Evolutionary conservation across 208 protist genomes (phyloP).

Genomic region (Plasmodiophora brassicae): DNA sequence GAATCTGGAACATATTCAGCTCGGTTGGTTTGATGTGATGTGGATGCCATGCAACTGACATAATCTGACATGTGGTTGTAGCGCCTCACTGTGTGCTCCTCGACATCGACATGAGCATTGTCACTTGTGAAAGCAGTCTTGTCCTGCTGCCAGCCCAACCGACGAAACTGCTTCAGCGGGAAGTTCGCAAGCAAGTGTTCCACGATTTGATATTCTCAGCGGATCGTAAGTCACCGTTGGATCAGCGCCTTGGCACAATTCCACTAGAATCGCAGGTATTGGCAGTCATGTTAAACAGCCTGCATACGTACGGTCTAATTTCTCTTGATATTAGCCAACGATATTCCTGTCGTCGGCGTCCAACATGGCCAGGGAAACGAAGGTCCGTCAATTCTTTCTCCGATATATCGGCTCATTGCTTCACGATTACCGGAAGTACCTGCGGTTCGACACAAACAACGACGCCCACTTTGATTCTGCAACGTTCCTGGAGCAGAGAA

Average conservation of each 20-base stretch:
- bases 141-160: slow-evolving; percentile 20
- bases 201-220: not conserved
- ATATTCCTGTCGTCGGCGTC: not conserved
- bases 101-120: slow-evolving; percentile 18
- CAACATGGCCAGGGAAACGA: not conserved
- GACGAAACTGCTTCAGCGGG: not conserved
- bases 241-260: not conserved
- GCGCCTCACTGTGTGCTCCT: not conserved
- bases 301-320: not conserved
- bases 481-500: not conserved
- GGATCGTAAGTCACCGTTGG: not conserved
- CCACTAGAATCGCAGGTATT: no score
- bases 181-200: not conserved
- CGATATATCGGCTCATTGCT: slow-evolving; percentile 3
- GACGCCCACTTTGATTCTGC: slow-evolving; percentile 17
- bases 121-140: not conserved
- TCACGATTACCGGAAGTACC: not conserved
- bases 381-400: not conserved
- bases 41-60: not conserved
- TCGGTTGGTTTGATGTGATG: no score
- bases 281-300: not conserved
- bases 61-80: not conserved
- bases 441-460: not conserved
- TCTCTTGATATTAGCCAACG: not conserved
- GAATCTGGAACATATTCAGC: not conserved